phyloP scores from a whole-genome alignment of 1,284 basidiomycete genomes.

The Takashimella koratensis region DNA sequence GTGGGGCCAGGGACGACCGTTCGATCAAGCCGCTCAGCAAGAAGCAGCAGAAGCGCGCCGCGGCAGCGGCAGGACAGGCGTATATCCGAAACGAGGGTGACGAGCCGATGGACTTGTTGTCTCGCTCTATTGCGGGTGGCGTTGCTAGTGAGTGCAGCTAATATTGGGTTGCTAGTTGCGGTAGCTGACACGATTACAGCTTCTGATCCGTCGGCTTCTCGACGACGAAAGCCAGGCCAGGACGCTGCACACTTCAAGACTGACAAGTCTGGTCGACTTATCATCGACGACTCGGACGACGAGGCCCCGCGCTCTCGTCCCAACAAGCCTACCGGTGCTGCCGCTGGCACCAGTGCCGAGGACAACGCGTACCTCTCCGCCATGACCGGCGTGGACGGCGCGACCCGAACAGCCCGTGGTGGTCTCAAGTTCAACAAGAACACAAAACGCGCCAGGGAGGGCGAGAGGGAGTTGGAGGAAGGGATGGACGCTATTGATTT shows the following conservation, averaged over 20 bases:
- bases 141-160: slow-evolving; percentile 62
- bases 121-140: slow-evolving; percentile 67
- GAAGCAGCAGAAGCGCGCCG: slow-evolving; percentile 28
- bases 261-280: slow-evolving; percentile 84
- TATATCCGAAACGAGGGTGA: slow-evolving; percentile 82
- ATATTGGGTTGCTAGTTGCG: neutral
- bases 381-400: slow-evolving; percentile 75
- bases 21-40: slow-evolving; percentile 29
- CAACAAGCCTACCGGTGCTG: slow-evolving; percentile 45
- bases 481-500: slow-evolving; percentile 23
- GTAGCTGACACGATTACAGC: slow-evolving; percentile 48
- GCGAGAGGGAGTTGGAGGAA: slow-evolving; percentile 53
- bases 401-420: slow-evolving; percentile 76
- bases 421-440: slow-evolving; percentile 95
- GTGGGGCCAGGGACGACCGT: slow-evolving; percentile 42
- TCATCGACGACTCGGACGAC: slow-evolving; percentile 60
- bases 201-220: slow-evolving; percentile 50
- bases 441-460: slow-evolving; percentile 78
- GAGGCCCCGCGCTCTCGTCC: slow-evolving; percentile 37
- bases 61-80: slow-evolving; percentile 33
- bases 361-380: slow-evolving; percentile 73
- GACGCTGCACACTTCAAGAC: slow-evolving; percentile 84
- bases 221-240: slow-evolving; percentile 73
- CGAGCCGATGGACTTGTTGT: slow-evolving; percentile 91
- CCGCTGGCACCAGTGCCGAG: slow-evolving; percentile 28